Evolutionary conservation across 2,329 filamentous ascomycete genomes (phyloP).

Genomic region (Fusarium graminum): DNA sequence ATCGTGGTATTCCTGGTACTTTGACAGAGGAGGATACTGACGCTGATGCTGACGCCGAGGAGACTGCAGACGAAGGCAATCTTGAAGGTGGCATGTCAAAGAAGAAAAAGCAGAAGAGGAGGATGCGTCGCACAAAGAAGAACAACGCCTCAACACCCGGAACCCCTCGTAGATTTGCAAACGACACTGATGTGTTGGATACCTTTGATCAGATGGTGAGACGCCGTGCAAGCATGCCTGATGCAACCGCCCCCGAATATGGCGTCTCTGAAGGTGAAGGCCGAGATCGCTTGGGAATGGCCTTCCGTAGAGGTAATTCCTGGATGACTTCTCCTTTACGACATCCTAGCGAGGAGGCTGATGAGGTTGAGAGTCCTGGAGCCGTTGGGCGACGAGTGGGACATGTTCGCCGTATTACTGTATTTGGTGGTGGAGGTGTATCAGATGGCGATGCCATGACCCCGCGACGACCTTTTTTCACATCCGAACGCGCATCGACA

Average conservation of each 20-base stretch:
- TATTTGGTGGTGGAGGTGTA: constrained; percentile 72
- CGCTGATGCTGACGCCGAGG: constrained; percentile 79
- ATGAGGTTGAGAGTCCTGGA: constrained; percentile 66
- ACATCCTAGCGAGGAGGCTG: constrained; percentile 62
- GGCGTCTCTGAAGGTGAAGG: constrained; percentile 83
- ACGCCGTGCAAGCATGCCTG: constrained; percentile 75
- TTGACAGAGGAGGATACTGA: constrained; percentile 64
- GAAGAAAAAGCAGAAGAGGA: constrained; percentile 72
- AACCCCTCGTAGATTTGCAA: constrained; percentile 66
- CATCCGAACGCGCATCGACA: constrained; percentile 76
- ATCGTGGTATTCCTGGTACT: constrained; percentile 65
- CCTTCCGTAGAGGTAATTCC: constrained; percentile 69
- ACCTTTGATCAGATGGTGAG: constrained; percentile 65
- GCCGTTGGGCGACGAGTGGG: constrained; percentile 66
- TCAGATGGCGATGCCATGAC: constrained; percentile 73
- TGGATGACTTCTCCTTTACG: constrained; percentile 67
- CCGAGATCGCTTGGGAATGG: constrained; percentile 67
- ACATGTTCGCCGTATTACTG: constrained; percentile 75
- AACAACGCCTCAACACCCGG: constrained; percentile 73
- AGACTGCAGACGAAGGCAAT: constrained; percentile 82
- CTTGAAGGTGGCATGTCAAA: constrained; percentile 57
- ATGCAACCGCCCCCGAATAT: constrained; percentile 68
- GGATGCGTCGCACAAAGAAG: constrained; percentile 68
- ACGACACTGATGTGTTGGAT: constrained; percentile 58
- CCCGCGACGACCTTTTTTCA: constrained; percentile 69